Evolutionary conservation across 352 stramenopile genomes (phyloP), one percentile per base, ranked within the genome.

Genomic region (Elongisporangium senticosum): DNA sequence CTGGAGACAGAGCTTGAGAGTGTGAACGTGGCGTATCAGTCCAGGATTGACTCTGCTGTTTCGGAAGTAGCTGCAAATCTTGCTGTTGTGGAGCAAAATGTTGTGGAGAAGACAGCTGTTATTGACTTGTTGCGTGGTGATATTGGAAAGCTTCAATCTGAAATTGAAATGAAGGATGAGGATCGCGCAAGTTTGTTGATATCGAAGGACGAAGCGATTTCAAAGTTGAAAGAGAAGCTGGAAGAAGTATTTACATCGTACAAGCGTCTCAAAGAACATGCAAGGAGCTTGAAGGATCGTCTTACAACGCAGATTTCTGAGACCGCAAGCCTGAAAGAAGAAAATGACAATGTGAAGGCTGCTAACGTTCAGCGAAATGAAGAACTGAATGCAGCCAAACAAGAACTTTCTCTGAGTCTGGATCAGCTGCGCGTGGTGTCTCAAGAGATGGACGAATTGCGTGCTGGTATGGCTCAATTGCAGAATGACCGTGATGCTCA

Each of bases 181-280:
- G 33, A 17, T 43, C 8, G 13, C 11, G 33, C 33, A 2, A 43
- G 33, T 3, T 11, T 49, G 1, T 37, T 77, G 1, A 22, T 50
- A 0, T 50, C 72, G 26, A 77, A 81, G 19, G 74, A 89, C 22
- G 75, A 85, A 7, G 62, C 84, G 47, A 75, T 87, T 23, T 49
- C 49, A 3, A 84, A 71, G 52, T 60, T 90, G 22, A 83, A 87
- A 49, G 62, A 71, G 1, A 86, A 86, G 63, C 61, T 83, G 11
- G 77, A 84, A 61, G 78, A 87, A n/a, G 62, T 92, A 13, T 71
- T 87, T 49, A 51, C 20, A n/a, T 73, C 72, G 53, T 87, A 86
- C 55, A 87, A 88, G 52, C 74, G 75, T 0, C 49, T 87, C 13
- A 87, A 86, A 51, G 64, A 71, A 10, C 65, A 74, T 48, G 56